Conservation (phyloP, 495 filamentous ascomycete genomes). For the Neurospora sublineolata region DNA sequence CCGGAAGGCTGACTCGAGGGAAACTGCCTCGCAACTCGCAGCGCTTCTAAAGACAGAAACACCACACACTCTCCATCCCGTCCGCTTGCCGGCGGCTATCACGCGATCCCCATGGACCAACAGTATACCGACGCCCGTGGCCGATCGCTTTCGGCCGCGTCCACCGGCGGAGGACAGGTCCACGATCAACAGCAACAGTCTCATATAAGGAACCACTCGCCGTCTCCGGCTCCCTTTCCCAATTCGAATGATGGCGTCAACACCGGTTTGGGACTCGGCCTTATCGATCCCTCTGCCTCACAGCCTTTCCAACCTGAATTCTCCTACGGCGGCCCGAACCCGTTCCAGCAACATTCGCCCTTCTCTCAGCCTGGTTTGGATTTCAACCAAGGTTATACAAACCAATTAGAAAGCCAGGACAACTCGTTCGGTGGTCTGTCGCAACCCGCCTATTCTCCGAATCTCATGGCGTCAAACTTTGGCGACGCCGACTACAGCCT, state of each 20-base stretch:
- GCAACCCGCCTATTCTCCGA: constrained; percentile 16
- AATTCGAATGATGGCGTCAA: constrained; percentile 28
- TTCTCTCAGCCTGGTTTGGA: constrained; percentile 27
- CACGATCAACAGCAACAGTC: constrained; percentile 23
- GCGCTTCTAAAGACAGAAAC: constrained; percentile 30
- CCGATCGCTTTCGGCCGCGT: constrained; percentile 34
- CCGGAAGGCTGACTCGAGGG: constrained; percentile 24
- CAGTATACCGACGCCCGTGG: constrained; percentile 34
- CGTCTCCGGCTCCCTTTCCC: constrained; percentile 35
- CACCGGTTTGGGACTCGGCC: constrained; percentile 35
- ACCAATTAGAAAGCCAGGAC: constrained; percentile 24
- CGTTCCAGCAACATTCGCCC: constrained; percentile 19
- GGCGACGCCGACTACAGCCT: constrained; percentile 42
- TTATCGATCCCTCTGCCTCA: constrained; percentile 26
- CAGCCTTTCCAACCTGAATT: constrained; percentile 28
- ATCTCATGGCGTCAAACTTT: constrained; percentile 31
- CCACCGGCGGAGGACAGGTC: constrained; percentile 18
- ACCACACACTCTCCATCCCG: constrained; percentile 10
- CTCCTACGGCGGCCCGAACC: constrained; percentile 17
- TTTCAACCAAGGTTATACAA: constrained; percentile 28
- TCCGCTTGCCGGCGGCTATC: constrained; percentile 6
- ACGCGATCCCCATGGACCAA: constrained; percentile 31
- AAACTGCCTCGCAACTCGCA: constrained; percentile 20
- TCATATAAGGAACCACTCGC: constrained; percentile 43
- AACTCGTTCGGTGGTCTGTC: constrained; percentile 18